Evolutionary conservation across 2,329 filamentous ascomycete species (phyloP).

Genomic region (Tolypocladium guangdongense): DNA sequence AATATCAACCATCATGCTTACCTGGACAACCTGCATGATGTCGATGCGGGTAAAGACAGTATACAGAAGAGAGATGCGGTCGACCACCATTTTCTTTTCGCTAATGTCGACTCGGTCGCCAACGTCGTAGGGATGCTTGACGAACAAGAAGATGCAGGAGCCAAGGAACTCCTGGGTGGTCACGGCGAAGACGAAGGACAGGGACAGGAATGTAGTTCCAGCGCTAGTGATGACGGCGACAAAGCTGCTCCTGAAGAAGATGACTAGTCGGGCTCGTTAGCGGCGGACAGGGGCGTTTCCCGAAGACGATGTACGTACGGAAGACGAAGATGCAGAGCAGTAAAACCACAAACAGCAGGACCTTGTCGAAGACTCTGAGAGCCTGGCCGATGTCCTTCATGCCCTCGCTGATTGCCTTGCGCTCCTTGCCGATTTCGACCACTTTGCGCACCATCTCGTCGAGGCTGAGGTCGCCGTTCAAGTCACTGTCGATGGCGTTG

Average conservation of each 20-base stretch:
- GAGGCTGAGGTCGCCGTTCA: conserved; percentile 86
- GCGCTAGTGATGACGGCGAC: conserved; percentile 78
- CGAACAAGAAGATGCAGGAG: conserved; percentile 95
- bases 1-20: conserved; percentile 6
- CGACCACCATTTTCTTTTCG: conserved; percentile 63
- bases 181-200: conserved; percentile 93
- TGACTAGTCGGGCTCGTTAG: conserved; percentile 36
- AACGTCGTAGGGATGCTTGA: conserved; percentile 96
- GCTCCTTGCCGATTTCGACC: conserved; percentile 70
- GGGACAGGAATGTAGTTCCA: conserved; percentile 80
- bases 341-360: conserved; percentile 71
- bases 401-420: conserved; percentile 80
- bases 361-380: conserved; percentile 78
- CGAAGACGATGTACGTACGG: conserved; percentile 33
- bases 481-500: conserved; percentile 67
- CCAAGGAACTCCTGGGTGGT: conserved; percentile 94
- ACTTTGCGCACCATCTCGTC: conserved; percentile 92
- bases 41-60: conserved; percentile 81
- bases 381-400: conserved; percentile 98
- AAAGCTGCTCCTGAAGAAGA: conserved; percentile 81
- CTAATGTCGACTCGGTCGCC: conserved; percentile 83
- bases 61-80: conserved; percentile 89
- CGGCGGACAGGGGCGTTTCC: not conserved
- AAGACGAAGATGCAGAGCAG: conserved; percentile 78
- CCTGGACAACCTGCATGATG: conserved; percentile 64